Conservation (phyloP, 495 filamentous ascomycete genomes). For the Neurospora sp. region DNA sequence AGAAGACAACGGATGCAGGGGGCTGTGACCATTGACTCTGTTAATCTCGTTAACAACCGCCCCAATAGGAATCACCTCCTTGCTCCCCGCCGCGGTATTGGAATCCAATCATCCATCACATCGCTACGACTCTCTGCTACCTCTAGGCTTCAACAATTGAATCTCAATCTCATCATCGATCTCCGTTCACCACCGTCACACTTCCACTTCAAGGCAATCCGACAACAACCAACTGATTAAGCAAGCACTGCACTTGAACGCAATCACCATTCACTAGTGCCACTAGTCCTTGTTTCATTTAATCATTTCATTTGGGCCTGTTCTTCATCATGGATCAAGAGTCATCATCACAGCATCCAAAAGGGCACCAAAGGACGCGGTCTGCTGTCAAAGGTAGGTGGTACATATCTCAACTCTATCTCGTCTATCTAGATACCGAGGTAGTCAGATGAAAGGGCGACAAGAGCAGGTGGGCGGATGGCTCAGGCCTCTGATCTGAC, state of each 20-base stretch:
- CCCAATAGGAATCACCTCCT: neutral
- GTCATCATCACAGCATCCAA: conserved; percentile 2
- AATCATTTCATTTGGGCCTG: neutral
- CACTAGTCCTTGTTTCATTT: neutral
- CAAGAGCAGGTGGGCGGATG: neutral
- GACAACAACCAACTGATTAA: neutral
- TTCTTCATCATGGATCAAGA: conserved; percentile 25
- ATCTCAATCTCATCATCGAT: neutral
- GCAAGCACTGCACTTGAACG: neutral
- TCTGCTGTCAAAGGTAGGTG: conserved; percentile 32
- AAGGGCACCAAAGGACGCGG: conserved; percentile 29
- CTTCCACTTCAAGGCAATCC: neutral
- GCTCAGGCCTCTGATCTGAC: too few species aligned
- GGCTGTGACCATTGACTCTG: neutral
- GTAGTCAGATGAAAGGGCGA: neutral
- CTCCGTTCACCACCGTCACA: neutral
- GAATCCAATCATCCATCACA: neutral
- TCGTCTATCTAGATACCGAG: neutral
- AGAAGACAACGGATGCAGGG: neutral
- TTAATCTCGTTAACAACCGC: neutral
- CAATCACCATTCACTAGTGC: neutral
- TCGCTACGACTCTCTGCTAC: neutral
- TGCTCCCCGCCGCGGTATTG: neutral
- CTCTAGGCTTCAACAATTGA: neutral
- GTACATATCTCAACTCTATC: neutral